Base-by-base conservation (phyloP, 2,329 filamentous ascomycete genomes). In the Colletotrichum gloeosporioides region DNA sequence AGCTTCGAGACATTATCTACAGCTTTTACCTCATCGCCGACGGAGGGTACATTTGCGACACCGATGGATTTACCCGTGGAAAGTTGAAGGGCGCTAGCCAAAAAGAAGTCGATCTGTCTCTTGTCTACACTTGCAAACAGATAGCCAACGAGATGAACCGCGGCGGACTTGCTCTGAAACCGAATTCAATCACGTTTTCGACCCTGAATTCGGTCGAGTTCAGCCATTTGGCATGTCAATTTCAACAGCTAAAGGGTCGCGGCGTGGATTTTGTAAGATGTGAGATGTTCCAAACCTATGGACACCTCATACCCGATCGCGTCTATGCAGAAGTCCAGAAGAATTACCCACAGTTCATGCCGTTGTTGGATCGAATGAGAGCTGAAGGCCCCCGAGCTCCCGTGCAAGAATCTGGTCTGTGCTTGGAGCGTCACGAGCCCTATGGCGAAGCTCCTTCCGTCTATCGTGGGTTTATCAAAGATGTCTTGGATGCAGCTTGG, bases 381-480 rank as follows among this genome's bases (percentile, higher is more conserved):
- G 7, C 25, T 1, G 55, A 59, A 29, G 22, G 55, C 25, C 55
- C 22, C 25, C 53, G 53, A 8, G 0, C 53, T 25, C 53, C 53
- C 0, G 53, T n/a, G 39, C 39, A 10, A 1, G 18, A 0, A 18
- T 0, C n/a, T n/a, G 44, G 44, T 49, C 18, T 22, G 22, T 49
- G 44, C 22, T 13, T 49, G 44, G n/a, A 49, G 18, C 39, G 39
- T 49, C 53, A 57, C 22, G 53, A 22, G 13, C 53, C 53, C 22
- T 57, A 57, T 0, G 22, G 53, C 22, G 53, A 29, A 13, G 25
- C 53, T 16, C 53, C 53, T 0, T 57, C 53, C 7, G 53, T 29
- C 53, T 57, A 57, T 18, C 53, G 53, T 10, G 53, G 4, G 13
- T 57, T 57, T 16, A 18, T 29, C 22, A 57, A 9, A 27, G 7